A percentile compares a stretch with the other conserved stretches of the same genome.
These are phyloP conservation scores for Phytophthora parvispora DNA, from an alignment of 352 stramenopile species.

Conservation along the genomic window DNA sequence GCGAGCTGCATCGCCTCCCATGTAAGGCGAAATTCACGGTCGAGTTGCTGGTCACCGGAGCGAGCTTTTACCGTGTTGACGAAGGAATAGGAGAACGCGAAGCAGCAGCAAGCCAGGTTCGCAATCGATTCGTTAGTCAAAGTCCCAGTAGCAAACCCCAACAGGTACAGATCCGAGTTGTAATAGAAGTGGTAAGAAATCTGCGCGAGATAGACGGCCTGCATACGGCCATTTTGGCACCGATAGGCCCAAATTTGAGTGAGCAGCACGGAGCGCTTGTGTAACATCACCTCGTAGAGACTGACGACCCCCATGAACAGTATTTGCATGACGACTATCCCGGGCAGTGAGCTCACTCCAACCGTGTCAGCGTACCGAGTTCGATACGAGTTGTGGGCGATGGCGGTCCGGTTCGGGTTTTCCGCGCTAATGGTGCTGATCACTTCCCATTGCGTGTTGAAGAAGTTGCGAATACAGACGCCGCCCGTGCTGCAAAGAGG, in stretches of 20 bases:
- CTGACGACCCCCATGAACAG: conserved; percentile 28
- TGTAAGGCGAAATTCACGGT: conserved; percentile 22
- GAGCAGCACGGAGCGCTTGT: conserved; percentile 31
- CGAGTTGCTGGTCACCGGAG: conserved; percentile 19
- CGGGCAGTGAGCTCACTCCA: conserved; percentile 19
- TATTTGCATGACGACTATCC: conserved; percentile 32
- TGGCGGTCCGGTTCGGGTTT: conserved; percentile 13
- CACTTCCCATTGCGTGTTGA: conserved; percentile 34
- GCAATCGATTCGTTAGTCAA: conserved; percentile 23
- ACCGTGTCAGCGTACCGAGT: conserved; percentile 28
- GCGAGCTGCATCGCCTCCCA: conserved; percentile 29
- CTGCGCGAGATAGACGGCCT: conserved; percentile 29
- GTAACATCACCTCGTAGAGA: conserved; percentile 38
- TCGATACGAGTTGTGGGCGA: conserved; percentile 27
- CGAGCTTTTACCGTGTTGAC: conserved; percentile 24
- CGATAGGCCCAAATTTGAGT: conserved; percentile 40
- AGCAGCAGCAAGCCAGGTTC: conserved; percentile 32
- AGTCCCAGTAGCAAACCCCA: conserved; percentile 27
- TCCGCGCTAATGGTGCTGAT: conserved; percentile 8
- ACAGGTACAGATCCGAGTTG: conserved; percentile 30
- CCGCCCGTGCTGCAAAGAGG: conserved; percentile 26
- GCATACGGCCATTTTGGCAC: conserved; percentile 31
- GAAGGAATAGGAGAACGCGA: conserved; percentile 25
- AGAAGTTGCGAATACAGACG: conserved; percentile 35
- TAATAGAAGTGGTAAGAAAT: conserved; percentile 32